Evolutionary conservation across 108 stramenopile genomes (phyloP).

Genomic region (Bacterosira constricta): DNA sequence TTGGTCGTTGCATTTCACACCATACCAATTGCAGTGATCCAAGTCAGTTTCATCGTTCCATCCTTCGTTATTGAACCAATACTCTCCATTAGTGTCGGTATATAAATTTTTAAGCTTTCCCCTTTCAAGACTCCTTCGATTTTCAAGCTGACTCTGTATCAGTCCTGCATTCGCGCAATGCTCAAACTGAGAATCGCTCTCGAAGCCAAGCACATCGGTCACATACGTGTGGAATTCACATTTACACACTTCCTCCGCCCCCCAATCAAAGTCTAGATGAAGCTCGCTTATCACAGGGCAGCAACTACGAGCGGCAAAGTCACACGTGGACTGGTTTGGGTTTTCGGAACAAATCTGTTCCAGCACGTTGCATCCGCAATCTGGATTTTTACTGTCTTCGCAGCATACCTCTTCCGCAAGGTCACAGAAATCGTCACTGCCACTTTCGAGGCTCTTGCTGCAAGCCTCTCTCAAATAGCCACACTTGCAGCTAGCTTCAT

Average conservation of each 20-base stretch:
- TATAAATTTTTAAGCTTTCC: neutral
- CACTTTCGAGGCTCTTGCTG: neutral
- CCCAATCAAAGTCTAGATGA: too few relatives aligned
- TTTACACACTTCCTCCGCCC: too few relatives aligned
- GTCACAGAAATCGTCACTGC: neutral
- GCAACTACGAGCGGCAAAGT: neutral
- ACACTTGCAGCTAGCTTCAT: neutral
- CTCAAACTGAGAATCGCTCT: neutral
- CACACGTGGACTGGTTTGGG: neutral
- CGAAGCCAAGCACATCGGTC: neutral
- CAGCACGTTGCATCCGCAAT: neutral
- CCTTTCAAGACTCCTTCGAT: neutral
- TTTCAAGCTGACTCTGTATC: too few relatives aligned
- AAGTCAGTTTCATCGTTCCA: neutral
- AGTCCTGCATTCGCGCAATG: neutral
- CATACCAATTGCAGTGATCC: constrained; percentile 15
- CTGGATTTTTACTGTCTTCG: too few relatives aligned
- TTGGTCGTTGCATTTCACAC: constrained; percentile 15
- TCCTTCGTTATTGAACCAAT: constrained; percentile 18
- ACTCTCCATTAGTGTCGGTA: neutral
- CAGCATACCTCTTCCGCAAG: neutral
- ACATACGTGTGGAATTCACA: neutral
- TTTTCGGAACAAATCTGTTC: neutral
- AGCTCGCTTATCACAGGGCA: neutral
- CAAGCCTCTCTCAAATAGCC: neutral